phyloP scores from a whole-genome alignment of 2,329 filamentous ascomycete genomes.

The Sporothrix curviconia region DNA sequence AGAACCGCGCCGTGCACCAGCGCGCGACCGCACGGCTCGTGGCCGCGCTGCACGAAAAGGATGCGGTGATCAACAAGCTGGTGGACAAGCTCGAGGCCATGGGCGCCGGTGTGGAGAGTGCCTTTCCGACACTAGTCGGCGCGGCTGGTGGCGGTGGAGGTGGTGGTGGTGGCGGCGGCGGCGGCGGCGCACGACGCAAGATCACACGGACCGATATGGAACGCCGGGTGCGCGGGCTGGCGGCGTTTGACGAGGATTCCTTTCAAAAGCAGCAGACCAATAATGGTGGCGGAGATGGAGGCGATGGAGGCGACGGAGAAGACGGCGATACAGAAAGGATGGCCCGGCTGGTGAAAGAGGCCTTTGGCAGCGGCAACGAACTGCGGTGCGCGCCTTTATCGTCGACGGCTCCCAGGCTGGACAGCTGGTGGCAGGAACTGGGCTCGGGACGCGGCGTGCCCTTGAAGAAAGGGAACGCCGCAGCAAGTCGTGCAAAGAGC shows the following conservation, averaged over 20 bases:
- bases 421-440: conserved; percentile 46
- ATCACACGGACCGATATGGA: conserved; percentile 39
- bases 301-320: background rate
- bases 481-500: background rate
- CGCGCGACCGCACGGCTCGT: conserved; percentile 39
- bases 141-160: background rate
- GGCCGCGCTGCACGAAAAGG: conserved; percentile 42
- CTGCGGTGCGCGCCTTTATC: conserved; percentile 29
- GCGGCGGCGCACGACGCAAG: conserved; percentile 36
- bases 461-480: conserved; percentile 20
- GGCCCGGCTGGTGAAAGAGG: conserved; percentile 28
- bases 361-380: conserved; percentile 33
- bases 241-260: conserved; percentile 36
- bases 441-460: conserved; percentile 24
- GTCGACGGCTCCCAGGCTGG: too few species aligned
- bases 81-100: conserved; percentile 48
- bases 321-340: conserved; percentile 18
- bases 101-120: conserved; percentile 45
- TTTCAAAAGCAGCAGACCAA: conserved; percentile 33
- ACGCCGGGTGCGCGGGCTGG: conserved; percentile 45
- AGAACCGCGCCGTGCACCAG: conserved; percentile 36
- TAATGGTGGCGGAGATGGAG: background rate
- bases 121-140: conserved; percentile 40
- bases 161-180: conserved; percentile 21
- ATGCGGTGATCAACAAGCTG: conserved; percentile 43